Conservation (phyloP, 1,139 yeast genomes). For the Taiozyma sp. region DNA sequence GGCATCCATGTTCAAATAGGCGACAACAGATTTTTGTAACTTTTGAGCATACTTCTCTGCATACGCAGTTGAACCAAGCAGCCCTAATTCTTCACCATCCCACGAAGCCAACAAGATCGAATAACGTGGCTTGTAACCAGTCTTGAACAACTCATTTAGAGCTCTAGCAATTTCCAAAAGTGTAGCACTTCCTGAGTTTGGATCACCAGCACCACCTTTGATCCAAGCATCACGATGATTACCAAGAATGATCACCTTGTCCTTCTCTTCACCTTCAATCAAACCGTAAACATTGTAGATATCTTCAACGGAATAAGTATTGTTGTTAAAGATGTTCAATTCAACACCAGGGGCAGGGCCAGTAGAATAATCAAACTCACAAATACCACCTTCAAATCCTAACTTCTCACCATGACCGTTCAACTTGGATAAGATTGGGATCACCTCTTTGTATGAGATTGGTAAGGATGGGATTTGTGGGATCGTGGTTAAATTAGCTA, state of each 20-base stretch:
- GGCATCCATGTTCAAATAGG: conserved; percentile 60
- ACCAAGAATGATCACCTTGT: conserved; percentile 54
- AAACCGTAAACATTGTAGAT: conserved; percentile 54
- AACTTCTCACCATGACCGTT: conserved; percentile 48
- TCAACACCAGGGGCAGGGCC: conserved; percentile 51
- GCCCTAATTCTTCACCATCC: conserved; percentile 73
- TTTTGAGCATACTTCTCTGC: conserved; percentile 48
- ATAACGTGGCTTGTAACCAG: conserved; percentile 59
- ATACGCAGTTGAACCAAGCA: conserved; percentile 67
- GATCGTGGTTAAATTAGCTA: conserved; percentile 43
- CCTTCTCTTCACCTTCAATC: conserved; percentile 43
- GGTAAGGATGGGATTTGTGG: conserved; percentile 63
- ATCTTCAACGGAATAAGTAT: conserved; percentile 53
- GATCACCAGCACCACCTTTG: conserved; percentile 67
- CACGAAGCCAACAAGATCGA: conserved; percentile 58
- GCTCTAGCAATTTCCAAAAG: conserved; percentile 54
- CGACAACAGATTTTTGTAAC: conserved; percentile 43
- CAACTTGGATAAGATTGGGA: conserved; percentile 46
- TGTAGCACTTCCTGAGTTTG: conserved; percentile 60
- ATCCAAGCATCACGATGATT: conserved; percentile 77
- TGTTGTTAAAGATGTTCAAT: conserved; percentile 47
- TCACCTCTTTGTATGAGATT: conserved; percentile 49
- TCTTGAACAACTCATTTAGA: conserved; percentile 39
- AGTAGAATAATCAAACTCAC: conserved; percentile 44
- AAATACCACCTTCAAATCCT: conserved; percentile 34